Evolutionary conservation across 2,329 filamentous ascomycete species (phyloP).

Genomic region (Colletotrichum phormii): DNA sequence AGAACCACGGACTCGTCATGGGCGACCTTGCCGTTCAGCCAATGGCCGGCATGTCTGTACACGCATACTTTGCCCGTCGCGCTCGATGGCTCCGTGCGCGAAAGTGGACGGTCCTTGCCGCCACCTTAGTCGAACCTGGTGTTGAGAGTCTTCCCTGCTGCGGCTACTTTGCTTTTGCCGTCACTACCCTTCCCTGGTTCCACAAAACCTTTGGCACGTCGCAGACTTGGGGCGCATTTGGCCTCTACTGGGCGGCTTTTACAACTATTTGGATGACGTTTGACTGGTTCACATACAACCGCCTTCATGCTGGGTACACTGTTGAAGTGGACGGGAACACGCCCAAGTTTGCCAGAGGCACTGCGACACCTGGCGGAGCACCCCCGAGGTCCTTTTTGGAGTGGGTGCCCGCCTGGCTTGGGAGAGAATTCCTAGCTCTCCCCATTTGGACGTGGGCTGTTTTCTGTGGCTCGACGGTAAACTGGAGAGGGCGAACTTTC

Average conservation of each 20-base stretch:
- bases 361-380: slow-evolving; percentile 49
- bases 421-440: slow-evolving; percentile 82
- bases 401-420: slow-evolving; percentile 88
- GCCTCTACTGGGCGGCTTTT: slow-evolving; percentile 72
- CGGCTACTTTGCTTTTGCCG: slow-evolving; percentile 80
- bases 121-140: slow-evolving; percentile 92
- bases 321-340: slow-evolving; percentile 79
- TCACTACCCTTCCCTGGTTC: slow-evolving; percentile 79
- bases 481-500: slow-evolving; percentile 88
- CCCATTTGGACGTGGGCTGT: slow-evolving; percentile 94
- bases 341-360: slow-evolving; percentile 75
- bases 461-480: slow-evolving; percentile 85
- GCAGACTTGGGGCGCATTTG: slow-evolving; percentile 76
- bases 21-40: slow-evolving; percentile 93
- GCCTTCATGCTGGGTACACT: slow-evolving; percentile 78
- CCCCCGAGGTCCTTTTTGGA: slow-evolving; percentile 69
- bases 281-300: slow-evolving; percentile 80
- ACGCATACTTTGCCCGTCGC: slow-evolving; percentile 82
- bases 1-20: slow-evolving; percentile 85
- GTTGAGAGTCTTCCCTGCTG: slow-evolving; percentile 91
- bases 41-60: slow-evolving; percentile 82
- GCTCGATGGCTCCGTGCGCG: slow-evolving; percentile 92
- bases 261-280: slow-evolving; percentile 78
- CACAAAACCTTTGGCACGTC: slow-evolving; percentile 63
- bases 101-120: slow-evolving; percentile 91